Conservation (phyloP, 768 basidiomycete genomes). For the Tubosaeta brunneosetosa region DNA sequence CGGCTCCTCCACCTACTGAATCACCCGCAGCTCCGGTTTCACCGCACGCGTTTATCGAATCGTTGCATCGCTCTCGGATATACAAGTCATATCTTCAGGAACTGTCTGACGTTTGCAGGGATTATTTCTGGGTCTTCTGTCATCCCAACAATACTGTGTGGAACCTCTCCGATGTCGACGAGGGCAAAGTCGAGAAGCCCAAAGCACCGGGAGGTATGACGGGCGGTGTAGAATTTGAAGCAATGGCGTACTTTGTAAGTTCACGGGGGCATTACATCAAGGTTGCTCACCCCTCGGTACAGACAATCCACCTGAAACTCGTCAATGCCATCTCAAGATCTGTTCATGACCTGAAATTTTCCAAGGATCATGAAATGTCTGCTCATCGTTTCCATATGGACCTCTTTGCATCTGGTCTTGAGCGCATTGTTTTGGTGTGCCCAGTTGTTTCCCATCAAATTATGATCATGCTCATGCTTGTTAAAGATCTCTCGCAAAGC, state of each 20-base stretch:
- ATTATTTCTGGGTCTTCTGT: conserved; percentile 97
- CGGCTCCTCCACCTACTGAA: conserved; percentile 61
- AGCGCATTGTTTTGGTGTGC: conserved; percentile 82
- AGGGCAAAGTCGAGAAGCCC: conserved; percentile 80
- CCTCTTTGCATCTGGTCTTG: conserved; percentile 87
- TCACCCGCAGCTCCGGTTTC: conserved; percentile 56
- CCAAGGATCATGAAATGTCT: conserved; percentile 66
- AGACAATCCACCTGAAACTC: conserved; percentile 88
- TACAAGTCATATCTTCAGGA: conserved; percentile 82
- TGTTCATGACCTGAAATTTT: conserved; percentile 59
- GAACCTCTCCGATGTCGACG: conserved; percentile 79
- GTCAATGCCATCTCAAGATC: conserved; percentile 73
- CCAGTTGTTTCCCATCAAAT: not conserved
- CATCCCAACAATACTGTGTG: conserved; percentile 92
- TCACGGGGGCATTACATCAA: not conserved
- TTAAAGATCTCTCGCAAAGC: conserved; percentile 89
- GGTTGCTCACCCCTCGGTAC: conserved; percentile 7
- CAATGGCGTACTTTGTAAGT: conserved; percentile 90
- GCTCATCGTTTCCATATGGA: conserved; percentile 82
- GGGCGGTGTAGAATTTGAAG: conserved; percentile 97
- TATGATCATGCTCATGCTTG: not conserved
- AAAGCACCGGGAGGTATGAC: conserved; percentile 97
- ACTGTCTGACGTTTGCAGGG: conserved; percentile 84
- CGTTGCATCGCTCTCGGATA: conserved; percentile 60
- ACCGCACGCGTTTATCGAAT: conserved; percentile 78